A percentile compares a stretch with the other conserved stretches of the same genome.
Evolutionary conservation across 805 yeast species (phyloP).

Genomic region (Hanseniaspora thailandica): DNA sequence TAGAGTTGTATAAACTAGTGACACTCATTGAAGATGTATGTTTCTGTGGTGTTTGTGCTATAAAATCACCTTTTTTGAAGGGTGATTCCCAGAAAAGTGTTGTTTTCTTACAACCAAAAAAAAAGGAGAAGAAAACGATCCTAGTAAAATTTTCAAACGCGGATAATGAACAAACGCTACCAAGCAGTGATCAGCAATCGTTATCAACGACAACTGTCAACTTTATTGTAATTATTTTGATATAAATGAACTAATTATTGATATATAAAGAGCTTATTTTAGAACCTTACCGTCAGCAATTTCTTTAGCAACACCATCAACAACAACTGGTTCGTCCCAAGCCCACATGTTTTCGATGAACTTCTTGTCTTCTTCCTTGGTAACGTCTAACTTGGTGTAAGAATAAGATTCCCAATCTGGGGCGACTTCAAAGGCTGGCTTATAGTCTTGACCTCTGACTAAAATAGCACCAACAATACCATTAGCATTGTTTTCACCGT

Average conservation of each 20-base stretch:
- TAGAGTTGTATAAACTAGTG: constrained; percentile 25
- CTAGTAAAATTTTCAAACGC: no score
- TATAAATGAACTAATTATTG: no score
- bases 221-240: neutral
- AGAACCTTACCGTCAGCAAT: constrained; percentile 96
- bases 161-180: neutral
- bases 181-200: no score
- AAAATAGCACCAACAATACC: constrained; percentile 93
- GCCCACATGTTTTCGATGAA: constrained; percentile 89
- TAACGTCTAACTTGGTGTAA: constrained; percentile 70
- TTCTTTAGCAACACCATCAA: constrained; percentile 71
- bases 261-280: constrained; percentile 34
- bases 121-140: neutral
- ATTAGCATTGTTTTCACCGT: constrained; percentile 97
- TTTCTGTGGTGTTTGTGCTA: neutral
- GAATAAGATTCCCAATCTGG: constrained; percentile 97
- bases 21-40: neutral
- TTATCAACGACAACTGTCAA: no score
- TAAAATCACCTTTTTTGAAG: neutral
- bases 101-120: constrained; percentile 20
- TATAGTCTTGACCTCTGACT: constrained; percentile 85
- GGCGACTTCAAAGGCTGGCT: constrained; percentile 93
- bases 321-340: constrained; percentile 87
- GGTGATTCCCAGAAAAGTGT: constrained; percentile 83
- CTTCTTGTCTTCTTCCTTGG: constrained; percentile 63